Percentiles rank a stretch among this genome's conserved stretches.
phyloP scores from a whole-genome alignment of 768 basidiomycete genomes.

The Rhizopogon vinicolor region DNA sequence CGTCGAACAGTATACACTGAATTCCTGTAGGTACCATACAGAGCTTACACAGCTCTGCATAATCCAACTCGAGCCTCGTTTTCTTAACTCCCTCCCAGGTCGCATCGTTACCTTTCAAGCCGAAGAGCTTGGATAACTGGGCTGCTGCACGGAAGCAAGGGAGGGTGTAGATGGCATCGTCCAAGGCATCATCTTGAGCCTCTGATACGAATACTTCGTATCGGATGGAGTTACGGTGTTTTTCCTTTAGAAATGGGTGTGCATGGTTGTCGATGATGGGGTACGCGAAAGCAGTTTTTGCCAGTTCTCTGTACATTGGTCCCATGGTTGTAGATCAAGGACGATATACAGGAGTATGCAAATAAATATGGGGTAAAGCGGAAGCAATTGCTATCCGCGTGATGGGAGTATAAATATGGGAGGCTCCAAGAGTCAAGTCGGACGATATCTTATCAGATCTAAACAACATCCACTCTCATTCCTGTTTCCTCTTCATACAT shows the following conservation, averaged over 20 bases:
- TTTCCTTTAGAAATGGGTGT: slow-evolving; percentile 57
- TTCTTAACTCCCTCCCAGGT: slow-evolving; percentile 61
- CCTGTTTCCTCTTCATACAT: slow-evolving; percentile 7
- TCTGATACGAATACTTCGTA: slow-evolving; percentile 68
- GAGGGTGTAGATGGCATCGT: slow-evolving; percentile 52
- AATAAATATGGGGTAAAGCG: neutral
- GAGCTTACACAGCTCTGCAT: slow-evolving; percentile 50
- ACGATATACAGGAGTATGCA: no score
- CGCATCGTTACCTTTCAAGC: slow-evolving; percentile 26
- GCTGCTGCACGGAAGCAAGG: slow-evolving; percentile 53
- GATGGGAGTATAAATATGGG: neutral
- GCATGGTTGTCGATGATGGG: slow-evolving; percentile 80
- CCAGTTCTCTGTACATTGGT: slow-evolving; percentile 15
- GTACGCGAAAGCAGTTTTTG: slow-evolving; percentile 19
- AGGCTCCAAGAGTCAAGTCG: neutral
- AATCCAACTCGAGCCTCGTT: slow-evolving; percentile 38
- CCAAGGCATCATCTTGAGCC: slow-evolving; percentile 48
- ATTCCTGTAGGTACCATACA: slow-evolving; percentile 57
- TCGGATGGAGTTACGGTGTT: slow-evolving; percentile 39
- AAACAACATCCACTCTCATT: neutral
- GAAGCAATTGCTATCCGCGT: neutral
- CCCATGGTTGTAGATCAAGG: slow-evolving; percentile 2
- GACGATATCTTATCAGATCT: slow-evolving; percentile 24
- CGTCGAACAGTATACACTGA: slow-evolving; percentile 68
- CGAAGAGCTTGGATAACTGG: slow-evolving; percentile 51